Base-by-base conservation (phyloP, 2,329 filamentous ascomycete species). In the Leptographium lundbergii region DNA sequence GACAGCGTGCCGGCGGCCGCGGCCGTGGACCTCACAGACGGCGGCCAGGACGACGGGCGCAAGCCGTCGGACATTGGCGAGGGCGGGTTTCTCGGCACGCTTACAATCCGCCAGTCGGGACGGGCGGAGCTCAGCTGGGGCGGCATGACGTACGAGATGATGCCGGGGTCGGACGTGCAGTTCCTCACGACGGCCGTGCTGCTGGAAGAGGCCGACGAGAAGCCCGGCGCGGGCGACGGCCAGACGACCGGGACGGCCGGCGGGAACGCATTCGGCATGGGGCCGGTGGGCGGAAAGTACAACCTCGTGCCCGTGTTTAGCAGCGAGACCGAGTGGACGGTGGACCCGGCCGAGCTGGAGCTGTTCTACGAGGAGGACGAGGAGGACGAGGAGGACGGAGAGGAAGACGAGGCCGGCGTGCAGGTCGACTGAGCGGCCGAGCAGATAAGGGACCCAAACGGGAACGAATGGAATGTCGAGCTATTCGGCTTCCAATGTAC, bases 101-200 rank as follows among this genome's bases (percentile, higher is more conserved):
- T 86, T 57, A 75, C 80, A 59, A 79, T 86, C 52, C 79, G 81
- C 61, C 78, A 80, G 67, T 85, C 81, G 10, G 83, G 83, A 62
- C 80, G 78, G 61, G 78, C 83, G 2, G 81, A 85, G 68, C 71
- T 86, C 36, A 77, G 79, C 68, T 86, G 82, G 81, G 83, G 83
- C 56, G 82, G 82, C 29, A 76, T 75, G 61, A 74, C 71, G 42
- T 73, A 85, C 59, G 75, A 79, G 64, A 71, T 85, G 62, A 81
- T 78, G 24, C 74, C 78, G 14, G 78, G 77, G 57, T 76, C 78
- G 29, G 70, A 73, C 54, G 69, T 71, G 25, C 76, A 77, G 63
- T 85, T 84, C 66, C 64, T 83, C 61, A 82, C 79, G 13, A 80
- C 79, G 47, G 81, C 81, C 2, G 78, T 84, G 56, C 75, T 86